Evolutionary conservation across 2,329 filamentous ascomycete genomes (phyloP).

Genomic region (Eurotiales sp.): DNA sequence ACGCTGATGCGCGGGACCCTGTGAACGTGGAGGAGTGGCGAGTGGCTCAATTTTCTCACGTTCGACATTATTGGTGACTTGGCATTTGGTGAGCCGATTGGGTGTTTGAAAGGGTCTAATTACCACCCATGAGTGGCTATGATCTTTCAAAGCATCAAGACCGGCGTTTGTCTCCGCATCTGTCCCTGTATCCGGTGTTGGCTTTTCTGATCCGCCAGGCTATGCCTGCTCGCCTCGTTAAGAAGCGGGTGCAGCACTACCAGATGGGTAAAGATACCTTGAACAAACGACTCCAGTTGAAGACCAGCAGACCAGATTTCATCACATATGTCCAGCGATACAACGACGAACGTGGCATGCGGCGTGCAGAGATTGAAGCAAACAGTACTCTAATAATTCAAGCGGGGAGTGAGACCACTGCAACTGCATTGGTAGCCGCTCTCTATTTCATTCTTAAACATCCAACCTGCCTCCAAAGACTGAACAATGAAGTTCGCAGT

Average conservation of each 20-base stretch:
- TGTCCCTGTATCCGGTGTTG: too few relatives aligned
- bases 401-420: conserved; percentile 38
- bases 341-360: too few relatives aligned
- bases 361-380: conserved; percentile 21
- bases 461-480: conserved; percentile 16
- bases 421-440: conserved; percentile 36
- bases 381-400: conserved; percentile 28
- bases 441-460: conserved; percentile 27
- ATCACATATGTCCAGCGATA: too few relatives aligned
- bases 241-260: conserved; percentile 2
- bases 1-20: conserved; percentile 23
- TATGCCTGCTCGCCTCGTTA: too few relatives aligned
- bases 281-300: too few relatives aligned
- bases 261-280: too few relatives aligned
- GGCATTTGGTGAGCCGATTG: conserved; percentile 38
- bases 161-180: too few relatives aligned
- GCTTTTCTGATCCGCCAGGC: too few relatives aligned
- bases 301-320: conserved; percentile 10
- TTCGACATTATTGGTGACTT: conserved; percentile 43
- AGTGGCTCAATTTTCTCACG: conserved; percentile 35
- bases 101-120: conserved; percentile 4
- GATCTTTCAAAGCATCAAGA: background rate
- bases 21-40: too few relatives aligned
- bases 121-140: conserved; percentile 8
- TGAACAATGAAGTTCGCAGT: conserved; percentile 23